These are phyloP conservation scores for Helianthus annuus DNA, from an alignment of 129 eudicot genomes.

Conservation along the genomic window HanXRQr2.0-SUNRISE NC_035438.2:34424405-34424904, in stretches of 20 bases:
- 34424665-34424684: slow-evolving; percentile 99
- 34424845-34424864: slow-evolving; percentile 94
- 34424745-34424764: slow-evolving; percentile 83
- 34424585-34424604: not conserved
- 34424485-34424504: slow-evolving; percentile 80
- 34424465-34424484: slow-evolving; percentile 86
- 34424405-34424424: slow-evolving; percentile 78
- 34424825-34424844: slow-evolving; percentile 83
- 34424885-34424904: slow-evolving; percentile 90
- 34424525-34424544: slow-evolving; percentile 62
- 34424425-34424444: slow-evolving; percentile 74
- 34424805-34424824: slow-evolving; percentile 82
- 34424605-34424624: slow-evolving; percentile 82
- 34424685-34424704: slow-evolving; percentile 97
- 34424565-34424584: not conserved
- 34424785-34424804: slow-evolving; percentile 87
- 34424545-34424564: slow-evolving; percentile 14
- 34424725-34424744: slow-evolving; percentile 72
- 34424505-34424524: slow-evolving; percentile 99
- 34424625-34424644: slow-evolving; percentile 82
- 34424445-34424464: slow-evolving; percentile 99
- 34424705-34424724: slow-evolving; percentile 85
- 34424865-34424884: slow-evolving; percentile 84
- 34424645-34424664: slow-evolving; percentile 94
- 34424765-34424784: slow-evolving; percentile 76